These are phyloP conservation scores for Leucosporidium scottii DNA, from an alignment of 768 basidiomycete species.

Conservation along the genomic window DNA sequence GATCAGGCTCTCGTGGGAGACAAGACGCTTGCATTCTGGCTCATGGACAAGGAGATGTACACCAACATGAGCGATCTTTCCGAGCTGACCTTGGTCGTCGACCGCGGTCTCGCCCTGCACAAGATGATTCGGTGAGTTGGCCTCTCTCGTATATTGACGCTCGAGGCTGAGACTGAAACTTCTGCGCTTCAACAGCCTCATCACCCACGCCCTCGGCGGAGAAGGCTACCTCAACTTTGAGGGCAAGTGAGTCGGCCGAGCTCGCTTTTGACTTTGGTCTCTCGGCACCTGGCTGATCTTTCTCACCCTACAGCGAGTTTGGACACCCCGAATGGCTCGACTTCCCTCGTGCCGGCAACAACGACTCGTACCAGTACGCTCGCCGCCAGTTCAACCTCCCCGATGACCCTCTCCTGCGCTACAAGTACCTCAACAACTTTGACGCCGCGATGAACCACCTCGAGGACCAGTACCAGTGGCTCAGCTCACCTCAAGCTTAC, in stretches of 20 bases:
- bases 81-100: conserved; percentile 71
- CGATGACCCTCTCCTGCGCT: conserved; percentile 78
- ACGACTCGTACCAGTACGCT: conserved; percentile 89
- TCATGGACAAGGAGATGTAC: conserved; percentile 99
- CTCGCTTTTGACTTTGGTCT: background rate
- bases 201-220: conserved; percentile 87
- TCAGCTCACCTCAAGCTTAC: conserved; percentile 74
- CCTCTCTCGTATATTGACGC: background rate
- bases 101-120: conserved; percentile 85
- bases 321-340: conserved; percentile 99
- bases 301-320: conserved; percentile 64
- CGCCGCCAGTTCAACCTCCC: conserved; percentile 94
- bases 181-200: conserved; percentile 50
- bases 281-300: background rate
- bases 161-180: background rate
- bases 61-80: conserved; percentile 88
- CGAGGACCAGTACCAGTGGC: conserved; percentile 76
- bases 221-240: conserved; percentile 98
- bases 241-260: conserved; percentile 33
- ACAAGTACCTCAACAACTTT: conserved; percentile 88
- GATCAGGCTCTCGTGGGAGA: conserved; percentile 98
- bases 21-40: conserved; percentile 97
- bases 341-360: conserved; percentile 93
- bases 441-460: conserved; percentile 83
- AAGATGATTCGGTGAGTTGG: conserved; percentile 84